Evolutionary conservation across 129 eudicot genomes (phyloP), one percentile per base, ranked within the genome.

Genomic region (Flaveria brownii): DNA sequence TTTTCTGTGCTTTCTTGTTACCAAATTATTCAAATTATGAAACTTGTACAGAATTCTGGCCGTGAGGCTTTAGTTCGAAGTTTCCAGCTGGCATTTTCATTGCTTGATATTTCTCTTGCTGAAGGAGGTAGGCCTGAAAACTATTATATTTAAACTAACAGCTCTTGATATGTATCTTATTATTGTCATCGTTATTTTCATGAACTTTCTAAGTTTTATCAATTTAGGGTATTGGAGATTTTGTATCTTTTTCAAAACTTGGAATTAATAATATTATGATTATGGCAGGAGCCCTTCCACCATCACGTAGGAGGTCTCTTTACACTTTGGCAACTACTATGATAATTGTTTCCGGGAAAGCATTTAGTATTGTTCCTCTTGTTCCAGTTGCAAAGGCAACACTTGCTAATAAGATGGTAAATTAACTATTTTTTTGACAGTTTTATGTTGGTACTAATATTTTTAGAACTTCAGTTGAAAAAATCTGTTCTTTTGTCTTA

Each of bases 31-130:
- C 17, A 66, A 36, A 67, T 70, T 73, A 50, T 22, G 70, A 25
- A 57, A 15, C 62, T 67, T 78, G 28, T 84, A 78, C 93, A 95
- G 99, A 85, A 85, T 74, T 95, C 97, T 7, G 81, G 91, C 6
- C 87, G 72, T 14, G 99, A 95, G 85, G 94, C 86, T 61, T 83
- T 91, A 8, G 87, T 95, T 66, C 87, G 90, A 68, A 86, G 96
- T 89, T 95, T 91, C 78, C 97, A 91, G 89, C 86, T 95, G 45
- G 97, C 99, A 54, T 95, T 95, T 89, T 89, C 99, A 6, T 77
- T 95, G 70, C 83, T 90, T 68, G 54, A 73, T 70, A 63, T 89
- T 86, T 85, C 97, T 83, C 85, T 91, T 73, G 79, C 88, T 61
- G 88, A 88, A 82, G 92, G 86, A 91, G 99, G 99, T 95, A 82